Evolutionary conservation across 176 grass and related monocot species (phyloP).

Genomic region (Aegilops speltoides): DNA sequence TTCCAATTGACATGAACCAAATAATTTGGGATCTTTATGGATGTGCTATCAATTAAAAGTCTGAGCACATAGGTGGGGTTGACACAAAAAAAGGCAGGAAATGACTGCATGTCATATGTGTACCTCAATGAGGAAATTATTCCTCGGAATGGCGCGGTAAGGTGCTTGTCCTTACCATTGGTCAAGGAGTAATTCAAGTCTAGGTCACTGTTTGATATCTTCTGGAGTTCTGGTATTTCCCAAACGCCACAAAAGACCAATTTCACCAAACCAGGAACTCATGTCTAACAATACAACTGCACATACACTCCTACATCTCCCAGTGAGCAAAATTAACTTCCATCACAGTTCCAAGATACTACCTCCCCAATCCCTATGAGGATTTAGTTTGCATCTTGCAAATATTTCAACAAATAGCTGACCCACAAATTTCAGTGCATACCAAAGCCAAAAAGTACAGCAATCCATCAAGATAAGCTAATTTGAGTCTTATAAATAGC

Average conservation of each 20-base stretch:
- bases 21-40: background rate
- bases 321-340: background rate
- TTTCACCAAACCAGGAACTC: too few relatives aligned
- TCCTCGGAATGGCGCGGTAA: background rate
- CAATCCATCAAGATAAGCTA: background rate
- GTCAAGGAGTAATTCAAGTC: background rate
- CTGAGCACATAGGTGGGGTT: background rate
- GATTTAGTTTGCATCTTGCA: background rate
- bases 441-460: background rate
- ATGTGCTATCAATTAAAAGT: background rate
- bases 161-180: background rate
- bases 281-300: background rate
- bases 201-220: background rate
- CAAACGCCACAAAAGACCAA: too few relatives aligned
- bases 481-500: background rate
- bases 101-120: background rate
- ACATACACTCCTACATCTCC: background rate
- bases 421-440: background rate
- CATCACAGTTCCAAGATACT: background rate
- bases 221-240: too few relatives aligned
- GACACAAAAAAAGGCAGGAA: background rate
- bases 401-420: background rate
- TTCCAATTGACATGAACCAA: background rate
- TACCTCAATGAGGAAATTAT: background rate
- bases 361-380: background rate